Evolutionary conservation across 2,329 filamentous ascomycete genomes (phyloP), one percentile per base, ranked within the genome.

Genomic region (Didymella lethalis): DNA sequence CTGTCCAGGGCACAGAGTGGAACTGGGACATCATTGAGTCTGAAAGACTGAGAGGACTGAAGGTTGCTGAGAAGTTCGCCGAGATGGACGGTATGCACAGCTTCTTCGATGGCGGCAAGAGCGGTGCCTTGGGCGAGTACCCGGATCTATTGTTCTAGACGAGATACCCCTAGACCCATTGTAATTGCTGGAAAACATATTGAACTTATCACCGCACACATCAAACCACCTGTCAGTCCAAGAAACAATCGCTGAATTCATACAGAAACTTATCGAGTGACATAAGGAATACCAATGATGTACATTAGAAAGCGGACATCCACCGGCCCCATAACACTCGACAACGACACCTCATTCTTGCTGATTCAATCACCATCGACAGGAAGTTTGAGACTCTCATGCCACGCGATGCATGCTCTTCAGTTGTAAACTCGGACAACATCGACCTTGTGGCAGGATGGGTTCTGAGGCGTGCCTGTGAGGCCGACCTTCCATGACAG

Each of bases 21-120:
- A 82, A 81, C 3, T 89, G 86, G 86, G 82, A 86, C 54, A 77
- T 80, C 20, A 85, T 89, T 59, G 86, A 89, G 65, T 76, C 79
- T 57, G 84, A 88, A 72, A 78, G 86, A 32, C 57, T 81, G 48
- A 77, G 84, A 41, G 87, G 86, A 0, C 62, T 88, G 67, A 76
- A 79, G 57, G 76, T 86, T 29, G 85, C 86, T 4, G 78, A 82
- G 65, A 80, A 83, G 40, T 88, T 86, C 71, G 79, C 82, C 26
- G 78, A 74, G 12, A 68, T 88, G 65, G 85, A 88, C 67, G 78
- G 75, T 60, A 71, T 86, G 62, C 79, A 84, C 67, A 81, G 81
- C 12, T 83, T 84, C 63, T 85, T 83, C 63, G 77, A 76, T 59
- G 75, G 78, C 7, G 77, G 75, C 1, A 73, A 72, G 46, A 75